These are phyloP conservation scores for Fraxinus latifolia DNA, from an alignment of 305 asterid species.

Conservation along the genomic window DNA sequence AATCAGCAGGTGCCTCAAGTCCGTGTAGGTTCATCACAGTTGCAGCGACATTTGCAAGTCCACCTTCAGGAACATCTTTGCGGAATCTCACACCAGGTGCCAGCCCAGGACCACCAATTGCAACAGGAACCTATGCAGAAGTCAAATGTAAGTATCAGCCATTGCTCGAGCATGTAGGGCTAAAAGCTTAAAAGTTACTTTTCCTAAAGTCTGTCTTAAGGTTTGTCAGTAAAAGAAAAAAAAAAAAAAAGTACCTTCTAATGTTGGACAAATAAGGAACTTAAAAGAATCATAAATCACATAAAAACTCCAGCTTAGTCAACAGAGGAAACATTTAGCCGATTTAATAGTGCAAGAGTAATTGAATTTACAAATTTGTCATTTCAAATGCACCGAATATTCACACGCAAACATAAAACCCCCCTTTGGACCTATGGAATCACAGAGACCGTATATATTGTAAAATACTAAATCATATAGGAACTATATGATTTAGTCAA, in stretches of 20 bases:
- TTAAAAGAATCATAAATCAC: neutral
- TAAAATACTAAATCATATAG: neutral
- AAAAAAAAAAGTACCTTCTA: neutral
- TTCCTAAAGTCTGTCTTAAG: neutral
- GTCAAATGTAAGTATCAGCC: neutral
- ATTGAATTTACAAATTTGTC: neutral
- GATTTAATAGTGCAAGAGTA: neutral
- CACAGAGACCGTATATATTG: neutral
- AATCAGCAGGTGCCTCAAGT: constrained; percentile 74
- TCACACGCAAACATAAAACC: neutral
- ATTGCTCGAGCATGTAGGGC: neutral
- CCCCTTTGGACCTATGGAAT: neutral
- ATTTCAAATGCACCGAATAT: neutral
- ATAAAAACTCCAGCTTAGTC: neutral
- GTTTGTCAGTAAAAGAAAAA: neutral
- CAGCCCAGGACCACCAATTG: constrained; percentile 97
- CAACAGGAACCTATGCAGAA: constrained; percentile 67
- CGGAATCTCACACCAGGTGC: constrained; percentile 78
- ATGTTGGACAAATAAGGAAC: neutral
- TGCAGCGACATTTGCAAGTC: constrained; percentile 95
- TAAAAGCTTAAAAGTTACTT: neutral
- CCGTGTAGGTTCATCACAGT: constrained; percentile 94
- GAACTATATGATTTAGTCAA: neutral
- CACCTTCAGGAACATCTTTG: constrained; percentile 67
- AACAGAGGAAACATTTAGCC: neutral